Percentiles rank a stretch among this genome's conserved stretches.
Conservation (phyloP, 345 rosid genomes). For the Citrus reticulata region DNA sequence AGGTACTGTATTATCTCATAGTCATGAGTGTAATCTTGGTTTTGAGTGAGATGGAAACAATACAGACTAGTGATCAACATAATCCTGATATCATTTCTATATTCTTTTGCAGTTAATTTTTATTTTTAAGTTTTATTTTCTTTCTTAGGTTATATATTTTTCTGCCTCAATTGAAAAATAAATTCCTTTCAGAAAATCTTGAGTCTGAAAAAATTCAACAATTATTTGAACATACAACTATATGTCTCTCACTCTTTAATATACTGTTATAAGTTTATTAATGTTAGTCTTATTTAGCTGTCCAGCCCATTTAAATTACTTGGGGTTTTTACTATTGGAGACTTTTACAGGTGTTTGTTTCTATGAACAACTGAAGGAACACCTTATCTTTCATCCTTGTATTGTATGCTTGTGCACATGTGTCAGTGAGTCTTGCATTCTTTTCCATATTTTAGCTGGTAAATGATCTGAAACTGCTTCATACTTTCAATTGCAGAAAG, state of each 20-base stretch:
- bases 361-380: background rate
- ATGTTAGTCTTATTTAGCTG: background rate
- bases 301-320: background rate
- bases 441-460: background rate
- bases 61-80: background rate
- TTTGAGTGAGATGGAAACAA: background rate
- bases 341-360: background rate
- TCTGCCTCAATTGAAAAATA: background rate
- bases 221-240: background rate
- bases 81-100: background rate
- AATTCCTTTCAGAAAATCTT: background rate
- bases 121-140: background rate
- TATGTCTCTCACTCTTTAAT: background rate
- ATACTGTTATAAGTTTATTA: background rate
- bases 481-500: slow-evolving; percentile 51
- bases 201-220: background rate
- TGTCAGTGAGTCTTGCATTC: background rate
- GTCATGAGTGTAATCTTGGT: background rate
- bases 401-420: background rate
- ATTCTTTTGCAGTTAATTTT: background rate
- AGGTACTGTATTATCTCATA: slow-evolving; percentile 35
- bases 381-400: background rate
- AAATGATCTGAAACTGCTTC: background rate
- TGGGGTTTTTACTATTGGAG: background rate
- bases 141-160: background rate